Percentiles rank a stretch among this genome's conserved stretches.
Conservation (phyloP, 768 basidiomycete genomes). For the Sarcomyxa edulis region DNA sequence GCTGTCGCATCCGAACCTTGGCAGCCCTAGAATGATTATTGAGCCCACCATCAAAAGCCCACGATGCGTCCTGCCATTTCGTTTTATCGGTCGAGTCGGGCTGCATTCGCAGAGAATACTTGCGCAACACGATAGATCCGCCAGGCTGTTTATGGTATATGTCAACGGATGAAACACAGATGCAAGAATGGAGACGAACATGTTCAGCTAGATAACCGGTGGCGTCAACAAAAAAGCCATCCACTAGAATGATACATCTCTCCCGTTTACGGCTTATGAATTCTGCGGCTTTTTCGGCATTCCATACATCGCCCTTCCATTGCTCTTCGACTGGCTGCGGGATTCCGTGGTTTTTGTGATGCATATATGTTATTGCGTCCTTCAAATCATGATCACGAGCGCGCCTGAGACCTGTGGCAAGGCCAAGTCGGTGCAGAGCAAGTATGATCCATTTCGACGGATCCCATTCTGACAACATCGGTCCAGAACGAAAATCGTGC, state of each 20-base stretch:
- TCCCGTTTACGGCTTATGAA: conserved; percentile 25
- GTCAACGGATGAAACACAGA: not conserved
- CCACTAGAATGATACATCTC: conserved; percentile 49
- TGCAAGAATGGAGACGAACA: conserved; percentile 27
- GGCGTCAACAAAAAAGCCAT: conserved; percentile 58
- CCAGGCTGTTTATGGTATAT: conserved; percentile 59
- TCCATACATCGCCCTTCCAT: conserved; percentile 41
- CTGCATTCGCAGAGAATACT: conserved; percentile 33
- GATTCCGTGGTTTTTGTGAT: conserved; percentile 25
- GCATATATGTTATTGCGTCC: conserved; percentile 45
- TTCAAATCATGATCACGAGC: conserved; percentile 44
- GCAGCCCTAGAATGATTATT: conserved; percentile 69
- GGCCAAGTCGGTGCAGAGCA: conserved; percentile 39
- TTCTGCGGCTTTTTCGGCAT: conserved; percentile 23
- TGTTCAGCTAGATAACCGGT: conserved; percentile 61
- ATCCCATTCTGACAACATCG: conserved; percentile 61
- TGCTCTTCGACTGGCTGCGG: conserved; percentile 7
- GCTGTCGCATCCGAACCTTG: conserved; percentile 37
- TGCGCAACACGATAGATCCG: conserved; percentile 46
- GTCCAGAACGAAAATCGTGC: conserved; percentile 71
- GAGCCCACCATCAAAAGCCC: conserved; percentile 67
- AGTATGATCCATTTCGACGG: conserved; percentile 78
- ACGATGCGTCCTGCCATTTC: conserved; percentile 41
- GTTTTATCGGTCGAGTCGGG: conserved; percentile 10
- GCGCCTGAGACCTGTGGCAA: conserved; percentile 42